phyloP scores from a whole-genome alignment of 164 flowering plant genomes.

The Aristolochia fimbriata region DNA sequence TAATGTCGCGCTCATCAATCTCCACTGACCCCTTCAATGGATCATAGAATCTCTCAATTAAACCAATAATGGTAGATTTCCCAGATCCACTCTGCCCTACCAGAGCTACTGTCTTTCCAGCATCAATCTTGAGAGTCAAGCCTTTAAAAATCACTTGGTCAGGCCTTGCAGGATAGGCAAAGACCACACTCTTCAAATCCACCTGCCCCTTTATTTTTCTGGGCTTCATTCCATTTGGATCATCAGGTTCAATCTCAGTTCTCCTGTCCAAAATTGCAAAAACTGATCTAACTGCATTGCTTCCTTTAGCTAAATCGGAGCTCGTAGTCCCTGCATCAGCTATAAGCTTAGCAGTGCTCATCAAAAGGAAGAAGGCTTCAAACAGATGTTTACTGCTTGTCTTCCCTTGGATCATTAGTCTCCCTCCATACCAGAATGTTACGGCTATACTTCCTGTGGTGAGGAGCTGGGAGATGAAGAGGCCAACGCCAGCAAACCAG shows the following conservation, averaged over 20 bases:
- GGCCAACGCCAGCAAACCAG: constrained; percentile 19
- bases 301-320: constrained; percentile 21
- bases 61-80: constrained; percentile 23
- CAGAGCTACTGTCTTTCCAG: constrained; percentile 19
- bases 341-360: constrained; percentile 19
- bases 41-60: constrained; percentile 31
- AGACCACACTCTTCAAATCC: constrained; percentile 17
- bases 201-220: constrained; percentile 19
- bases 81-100: constrained; percentile 30
- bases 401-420: constrained; percentile 7
- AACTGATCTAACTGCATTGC: constrained; percentile 15
- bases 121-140: constrained; percentile 14
- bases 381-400: constrained; percentile 12
- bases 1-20: constrained; percentile 21
- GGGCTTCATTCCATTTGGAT: constrained; percentile 16
- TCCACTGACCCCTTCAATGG: constrained; percentile 20
- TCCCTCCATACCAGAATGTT: constrained; percentile 25
- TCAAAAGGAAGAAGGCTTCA: constrained; percentile 20
- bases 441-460: constrained; percentile 11
- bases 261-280: constrained; percentile 17
- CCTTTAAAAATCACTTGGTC: constrained; percentile 18
- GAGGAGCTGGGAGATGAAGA: constrained; percentile 17
- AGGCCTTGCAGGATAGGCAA: constrained; percentile 24
- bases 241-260: constrained; percentile 20
- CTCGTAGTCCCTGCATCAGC: constrained; percentile 27